Percentiles rank a stretch among this genome's conserved stretches.
Conservation (phyloP, 495 filamentous ascomycete species). For the Hypomontagnella submonticulosa region DNA sequence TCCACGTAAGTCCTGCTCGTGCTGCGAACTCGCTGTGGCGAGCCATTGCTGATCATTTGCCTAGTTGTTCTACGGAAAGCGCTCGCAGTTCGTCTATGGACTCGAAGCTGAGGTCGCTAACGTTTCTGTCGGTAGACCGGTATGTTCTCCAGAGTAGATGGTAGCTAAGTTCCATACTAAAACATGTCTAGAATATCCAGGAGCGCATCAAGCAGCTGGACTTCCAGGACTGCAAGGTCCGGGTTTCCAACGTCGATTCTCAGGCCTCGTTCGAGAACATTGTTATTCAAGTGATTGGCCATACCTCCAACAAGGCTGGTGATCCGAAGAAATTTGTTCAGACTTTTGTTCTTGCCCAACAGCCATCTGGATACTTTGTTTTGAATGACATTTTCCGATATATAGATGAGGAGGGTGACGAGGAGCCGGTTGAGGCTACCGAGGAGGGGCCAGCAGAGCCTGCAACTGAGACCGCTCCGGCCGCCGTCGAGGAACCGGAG, state of each 20-base stretch:
- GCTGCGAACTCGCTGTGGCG: background rate
- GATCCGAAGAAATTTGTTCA: constrained; percentile 95
- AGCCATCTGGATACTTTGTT: constrained; percentile 97
- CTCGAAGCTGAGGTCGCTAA: constrained; percentile 86
- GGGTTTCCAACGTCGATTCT: constrained; percentile 96
- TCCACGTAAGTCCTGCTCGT: constrained; percentile 71
- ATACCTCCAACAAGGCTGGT: constrained; percentile 91
- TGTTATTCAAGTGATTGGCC: constrained; percentile 95
- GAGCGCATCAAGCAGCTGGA: constrained; percentile 92
- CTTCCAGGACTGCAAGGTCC: constrained; percentile 98
- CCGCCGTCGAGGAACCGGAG: constrained; percentile 59
- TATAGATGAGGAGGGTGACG: constrained; percentile 80
- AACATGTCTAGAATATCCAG: constrained; percentile 76
- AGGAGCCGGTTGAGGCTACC: constrained; percentile 59
- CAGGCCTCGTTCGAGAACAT: constrained; percentile 93
- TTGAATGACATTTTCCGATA: constrained; percentile 98
- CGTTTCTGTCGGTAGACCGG: constrained; percentile 84
- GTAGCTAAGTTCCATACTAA: constrained; percentile 15
- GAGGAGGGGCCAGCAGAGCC: constrained; percentile 44
- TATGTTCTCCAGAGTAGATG: constrained; percentile 57
- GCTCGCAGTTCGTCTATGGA: constrained; percentile 83
- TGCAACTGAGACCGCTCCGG: constrained; percentile 57
- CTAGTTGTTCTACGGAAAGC: constrained; percentile 83
- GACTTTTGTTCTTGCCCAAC: constrained; percentile 97
- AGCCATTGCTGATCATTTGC: constrained; percentile 7